Conservation (phyloP, 148 eudicot genomes). For the Rhododendron simsii region DNA sequence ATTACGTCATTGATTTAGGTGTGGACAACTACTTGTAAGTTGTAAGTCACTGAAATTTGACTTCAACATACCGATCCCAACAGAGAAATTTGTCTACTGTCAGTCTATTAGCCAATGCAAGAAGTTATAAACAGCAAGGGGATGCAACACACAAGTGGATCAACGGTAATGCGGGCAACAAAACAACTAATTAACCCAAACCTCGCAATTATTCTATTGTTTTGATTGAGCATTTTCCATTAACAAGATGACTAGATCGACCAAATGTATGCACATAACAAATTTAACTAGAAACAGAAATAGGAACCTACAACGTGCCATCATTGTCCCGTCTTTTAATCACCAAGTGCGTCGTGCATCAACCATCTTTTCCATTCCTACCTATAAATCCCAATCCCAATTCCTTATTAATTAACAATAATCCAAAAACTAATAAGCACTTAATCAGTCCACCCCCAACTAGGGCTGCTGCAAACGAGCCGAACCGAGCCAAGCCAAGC, state of each 20-base stretch:
- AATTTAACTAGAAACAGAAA: constrained; percentile 16
- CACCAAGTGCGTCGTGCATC: constrained; percentile 48
- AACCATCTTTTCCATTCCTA: constrained; percentile 86
- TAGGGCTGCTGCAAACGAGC: too few species aligned
- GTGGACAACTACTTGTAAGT: background rate
- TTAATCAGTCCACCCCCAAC: constrained; percentile 2
- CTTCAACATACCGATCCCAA: background rate
- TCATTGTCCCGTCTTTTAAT: constrained; percentile 33
- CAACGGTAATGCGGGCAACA: background rate
- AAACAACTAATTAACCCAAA: too few species aligned
- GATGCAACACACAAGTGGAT: background rate
- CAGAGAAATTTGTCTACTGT: background rate
- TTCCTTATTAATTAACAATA: constrained; percentile 32
- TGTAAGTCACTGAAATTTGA: background rate
- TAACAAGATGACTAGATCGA: background rate
- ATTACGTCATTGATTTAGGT: background rate
- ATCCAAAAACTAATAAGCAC: constrained; percentile 14
- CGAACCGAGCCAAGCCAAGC: too few species aligned
- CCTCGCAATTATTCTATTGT: background rate
- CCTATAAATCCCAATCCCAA: constrained; percentile 70
- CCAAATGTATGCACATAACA: background rate
- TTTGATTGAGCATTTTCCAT: background rate
- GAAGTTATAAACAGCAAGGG: background rate
- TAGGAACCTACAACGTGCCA: constrained; percentile 49
- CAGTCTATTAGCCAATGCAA: background rate